These are phyloP conservation scores for Hordeum pubiflorum DNA, from an alignment of 202 grass and related monocot genomes.

Conservation along the genomic window DNA sequence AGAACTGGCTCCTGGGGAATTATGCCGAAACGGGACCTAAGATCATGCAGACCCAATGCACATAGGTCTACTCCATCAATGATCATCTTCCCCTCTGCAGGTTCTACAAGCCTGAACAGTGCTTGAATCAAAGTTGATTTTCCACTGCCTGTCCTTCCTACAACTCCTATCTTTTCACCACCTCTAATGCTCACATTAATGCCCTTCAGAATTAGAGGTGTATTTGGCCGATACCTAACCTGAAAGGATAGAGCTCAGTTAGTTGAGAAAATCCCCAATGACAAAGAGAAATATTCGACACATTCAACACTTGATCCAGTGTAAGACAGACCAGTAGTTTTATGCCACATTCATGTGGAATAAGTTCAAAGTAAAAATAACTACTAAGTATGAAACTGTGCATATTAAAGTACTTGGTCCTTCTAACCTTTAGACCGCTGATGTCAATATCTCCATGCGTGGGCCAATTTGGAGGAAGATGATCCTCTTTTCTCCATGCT, in stretches of 20 bases:
- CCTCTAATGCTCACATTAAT: conserved; percentile 47
- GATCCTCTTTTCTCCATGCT: conserved; percentile 30
- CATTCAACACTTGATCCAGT: neutral
- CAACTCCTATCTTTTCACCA: conserved; percentile 67
- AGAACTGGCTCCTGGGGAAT: conserved; percentile 67
- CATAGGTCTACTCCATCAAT: conserved; percentile 56
- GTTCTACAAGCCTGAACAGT: conserved; percentile 63
- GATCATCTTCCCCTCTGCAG: conserved; percentile 47
- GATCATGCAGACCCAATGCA: conserved; percentile 58
- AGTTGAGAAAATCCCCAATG: neutral
- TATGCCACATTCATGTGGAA: neutral
- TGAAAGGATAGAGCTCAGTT: conserved; percentile 20
- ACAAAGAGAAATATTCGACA: neutral
- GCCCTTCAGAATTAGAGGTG: conserved; percentile 53
- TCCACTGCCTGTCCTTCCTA: conserved; percentile 71
- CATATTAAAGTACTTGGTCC: neutral
- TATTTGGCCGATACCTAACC: conserved; percentile 48
- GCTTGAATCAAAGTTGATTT: conserved; percentile 69
- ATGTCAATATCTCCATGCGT: conserved; percentile 45
- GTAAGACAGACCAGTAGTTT: neutral
- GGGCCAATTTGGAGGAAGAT: conserved; percentile 35
- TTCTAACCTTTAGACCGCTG: conserved; percentile 41
- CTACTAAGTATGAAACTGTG: neutral
- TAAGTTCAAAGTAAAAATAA: neutral
- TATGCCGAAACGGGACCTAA: conserved; percentile 56